Evolutionary conservation across 176 grass and related monocot genomes (phyloP), one percentile per base, ranked within the genome.

Genomic region (Avena eriantha): DNA sequence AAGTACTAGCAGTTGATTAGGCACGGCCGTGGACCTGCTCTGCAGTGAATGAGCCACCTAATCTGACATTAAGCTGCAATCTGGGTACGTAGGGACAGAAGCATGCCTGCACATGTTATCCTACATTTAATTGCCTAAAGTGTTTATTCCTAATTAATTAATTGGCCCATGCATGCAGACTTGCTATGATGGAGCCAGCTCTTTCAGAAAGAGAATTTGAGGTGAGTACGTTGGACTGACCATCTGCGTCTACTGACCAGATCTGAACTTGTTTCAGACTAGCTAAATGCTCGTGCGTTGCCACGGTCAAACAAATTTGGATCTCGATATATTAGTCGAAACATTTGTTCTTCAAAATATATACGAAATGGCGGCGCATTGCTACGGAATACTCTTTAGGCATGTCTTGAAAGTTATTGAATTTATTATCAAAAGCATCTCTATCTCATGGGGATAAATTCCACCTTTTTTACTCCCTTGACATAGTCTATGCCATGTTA

Each of bases 161-260:
- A 29, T 26, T 29, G 82, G 53, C 70, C 86, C 77, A 85, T 84
- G 53, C 69, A 72, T 71, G 22, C 13, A 77, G 77, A 65, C 64
- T 82, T 18, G 16, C 53, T 70, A 82, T 82, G 78, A 85, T 91
- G 85, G 60, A 85, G 58, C 81, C 82, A 84, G 78, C 77, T 83
- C 82, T 26, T 76, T 54, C 16, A 78, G 53, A 79, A 41, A 77
- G 77, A 84, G 70, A 82, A 31, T 81, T 73, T 14, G 70, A 81
- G 59, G 22, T 29, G n/a, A n/a, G 90, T 21, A 64, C 60, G 60
- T n/a, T 84, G 70, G 45, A 31, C 50, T 61, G 7, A 12, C 61
- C 2, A 31, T 31, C 61, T 65, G 61, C 61, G 76, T 70, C 49
- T 85, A 50, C 41, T 86, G 85, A 87, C 69, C 43, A 91, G 53